Evolutionary conservation across 768 basidiomycete genomes (phyloP).

Genomic region (Rubroboletus pulcherrimus): DNA sequence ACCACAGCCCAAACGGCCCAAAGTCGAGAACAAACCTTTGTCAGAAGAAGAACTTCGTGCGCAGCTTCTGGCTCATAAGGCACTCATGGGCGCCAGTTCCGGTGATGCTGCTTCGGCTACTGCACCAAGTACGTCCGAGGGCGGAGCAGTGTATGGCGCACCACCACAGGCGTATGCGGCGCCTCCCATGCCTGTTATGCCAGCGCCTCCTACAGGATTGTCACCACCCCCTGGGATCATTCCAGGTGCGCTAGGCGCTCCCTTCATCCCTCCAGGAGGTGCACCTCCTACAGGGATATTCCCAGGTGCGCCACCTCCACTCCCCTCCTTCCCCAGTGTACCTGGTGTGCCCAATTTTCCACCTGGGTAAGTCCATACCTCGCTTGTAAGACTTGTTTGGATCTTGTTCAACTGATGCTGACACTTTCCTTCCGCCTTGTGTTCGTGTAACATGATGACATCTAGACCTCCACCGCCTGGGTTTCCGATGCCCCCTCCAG

Average conservation of each 20-base stretch:
- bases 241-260: constrained; percentile 44
- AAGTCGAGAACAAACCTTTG: constrained; percentile 71
- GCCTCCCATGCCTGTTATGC: constrained; percentile 35
- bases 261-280: constrained; percentile 36
- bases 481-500: constrained; percentile 48
- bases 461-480: constrained; percentile 51
- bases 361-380: constrained; percentile 45
- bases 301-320: constrained; percentile 34
- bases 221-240: constrained; percentile 38
- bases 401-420: constrained; percentile 18
- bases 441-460: constrained; percentile 9
- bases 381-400: constrained; percentile 11
- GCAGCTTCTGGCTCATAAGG: constrained; percentile 86
- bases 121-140: constrained; percentile 35
- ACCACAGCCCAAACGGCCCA: constrained; percentile 76
- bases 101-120: constrained; percentile 30
- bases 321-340: constrained; percentile 41
- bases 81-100: constrained; percentile 73
- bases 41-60: constrained; percentile 81
- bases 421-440: constrained; percentile 11
- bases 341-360: constrained; percentile 51
- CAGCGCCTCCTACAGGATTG: constrained; percentile 26
- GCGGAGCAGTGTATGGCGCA: constrained; percentile 65
- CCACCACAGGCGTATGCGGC: constrained; percentile 67
- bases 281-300: constrained; percentile 37